Conservation (phyloP, 208 protist genomes). For the Trypanosoma theileri region DNA sequence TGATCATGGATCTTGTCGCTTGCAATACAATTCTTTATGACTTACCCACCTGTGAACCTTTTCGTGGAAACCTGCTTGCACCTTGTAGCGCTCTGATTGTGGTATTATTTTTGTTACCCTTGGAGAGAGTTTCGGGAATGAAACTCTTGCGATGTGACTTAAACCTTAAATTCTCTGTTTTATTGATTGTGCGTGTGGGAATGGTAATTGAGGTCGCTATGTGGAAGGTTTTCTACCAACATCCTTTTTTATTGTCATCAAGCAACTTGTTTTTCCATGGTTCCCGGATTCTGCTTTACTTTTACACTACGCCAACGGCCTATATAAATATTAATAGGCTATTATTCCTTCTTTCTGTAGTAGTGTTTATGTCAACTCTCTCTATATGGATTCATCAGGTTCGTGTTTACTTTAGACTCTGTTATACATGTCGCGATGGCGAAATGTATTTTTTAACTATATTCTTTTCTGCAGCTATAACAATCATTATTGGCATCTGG, state of each 20-base stretch:
- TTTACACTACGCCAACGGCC: slow-evolving; percentile 31
- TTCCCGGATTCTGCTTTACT: slow-evolving; percentile 21
- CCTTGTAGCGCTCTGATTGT: slow-evolving; percentile 37
- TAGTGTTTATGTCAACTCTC: slow-evolving; percentile 39
- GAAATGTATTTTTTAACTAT: slow-evolving; percentile 45
- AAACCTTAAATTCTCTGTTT: slow-evolving; percentile 36
- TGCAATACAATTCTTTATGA: slow-evolving; percentile 63
- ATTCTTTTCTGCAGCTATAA: slow-evolving; percentile 28
- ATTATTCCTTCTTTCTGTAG: slow-evolving; percentile 28
- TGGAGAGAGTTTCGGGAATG: slow-evolving; percentile 36
- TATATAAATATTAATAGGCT: slow-evolving; percentile 73
- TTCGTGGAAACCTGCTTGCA: slow-evolving; percentile 25
- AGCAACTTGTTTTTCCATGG: slow-evolving; percentile 43
- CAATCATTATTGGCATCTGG: slow-evolving; percentile 54
- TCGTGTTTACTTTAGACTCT: slow-evolving; percentile 44
- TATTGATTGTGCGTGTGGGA: slow-evolving; percentile 39
- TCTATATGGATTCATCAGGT: slow-evolving; percentile 37
- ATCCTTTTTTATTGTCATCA: slow-evolving; percentile 36
- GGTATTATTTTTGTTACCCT: slow-evolving; percentile 41
- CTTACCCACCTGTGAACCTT: slow-evolving; percentile 44
- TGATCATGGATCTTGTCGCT: slow-evolving; percentile 57
- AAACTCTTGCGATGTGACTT: slow-evolving; percentile 48
- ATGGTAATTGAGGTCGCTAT: slow-evolving; percentile 48
- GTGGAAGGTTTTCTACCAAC: slow-evolving; percentile 80
- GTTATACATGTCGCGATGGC: slow-evolving; percentile 50